Evolutionary conservation across 2,329 filamentous ascomycete species (phyloP), one percentile per base, ranked within the genome.

Genomic region (Pseudocercospora cruenta): DNA sequence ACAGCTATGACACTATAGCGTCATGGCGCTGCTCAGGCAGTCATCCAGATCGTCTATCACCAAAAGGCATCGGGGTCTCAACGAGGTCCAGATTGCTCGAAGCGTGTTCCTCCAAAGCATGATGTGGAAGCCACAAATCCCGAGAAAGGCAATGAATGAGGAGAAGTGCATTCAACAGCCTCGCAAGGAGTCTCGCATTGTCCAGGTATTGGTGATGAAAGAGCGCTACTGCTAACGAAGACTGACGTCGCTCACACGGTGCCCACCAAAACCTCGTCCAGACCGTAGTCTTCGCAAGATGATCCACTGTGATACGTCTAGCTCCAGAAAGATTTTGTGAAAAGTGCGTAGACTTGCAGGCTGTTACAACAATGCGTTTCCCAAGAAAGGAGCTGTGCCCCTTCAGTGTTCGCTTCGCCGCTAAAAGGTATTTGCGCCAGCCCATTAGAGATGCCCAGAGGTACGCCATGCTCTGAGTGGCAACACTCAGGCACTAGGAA

Each of bases 351-450:
- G 26, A 24, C 51, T 24, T 28, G 51, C 51, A 31, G 22, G 22
- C 16, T 26, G 22, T 26, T 12, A 55, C 22, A 12, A 54, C 22
- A 26, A 31, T 55, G 51, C 51, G 31, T 14, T 55, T 55, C 16
- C 51, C 26, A 31, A 55, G 16, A 55, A 26, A 33, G 51, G 51
- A 55, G 26, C 22, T n/a, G 26, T 26, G 51, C 16, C 51, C 58
- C 58, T 57, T 36, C 14, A 21, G 49, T 58, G 60, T 31, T 39
- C 55, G 33, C 43, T 33, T 9, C 49, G 47, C 31, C 12, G 58
- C 22, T 61, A 33, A 8, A 47, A 61, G 19, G 49, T 45, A 49
- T 61, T 47, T 19, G 60, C n/a, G 21, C 63, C 47, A 39, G 54
- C 36, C 19, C 47, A 49, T 22, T n/a, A 31, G 51, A 26, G 24